Conservation (phyloP, 192 early-diverging fungal species). For the Backusella liffmaniae region DNA sequence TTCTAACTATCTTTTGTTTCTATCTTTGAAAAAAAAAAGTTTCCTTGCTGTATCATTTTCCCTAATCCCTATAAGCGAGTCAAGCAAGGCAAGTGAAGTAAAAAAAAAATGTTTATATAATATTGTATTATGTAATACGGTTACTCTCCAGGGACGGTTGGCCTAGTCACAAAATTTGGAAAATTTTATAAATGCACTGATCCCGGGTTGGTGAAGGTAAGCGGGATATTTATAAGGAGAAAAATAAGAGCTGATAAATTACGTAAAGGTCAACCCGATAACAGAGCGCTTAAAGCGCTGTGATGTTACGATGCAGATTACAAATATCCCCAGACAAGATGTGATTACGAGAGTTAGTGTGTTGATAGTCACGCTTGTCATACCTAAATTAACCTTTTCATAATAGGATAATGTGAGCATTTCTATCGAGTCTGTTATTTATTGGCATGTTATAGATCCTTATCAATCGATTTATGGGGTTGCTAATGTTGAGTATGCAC, state of each 20-base stretch:
- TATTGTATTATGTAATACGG: not conserved
- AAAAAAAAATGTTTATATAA: not conserved
- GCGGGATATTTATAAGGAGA: not conserved
- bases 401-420: slow-evolving; percentile 79
- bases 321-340: slow-evolving; percentile 62
- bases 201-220: slow-evolving; percentile 46
- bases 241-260: not conserved
- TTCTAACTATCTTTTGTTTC: not conserved
- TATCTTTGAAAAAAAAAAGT: slow-evolving; percentile 14
- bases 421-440: slow-evolving; percentile 82
- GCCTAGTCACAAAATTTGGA: slow-evolving; percentile 66
- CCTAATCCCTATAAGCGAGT: slow-evolving; percentile 61
- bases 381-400: not conserved
- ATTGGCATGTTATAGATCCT: slow-evolving; percentile 80
- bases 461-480: slow-evolving; percentile 80
- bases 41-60: slow-evolving; percentile 44
- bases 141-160: slow-evolving; percentile 51
- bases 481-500: slow-evolving; percentile 65
- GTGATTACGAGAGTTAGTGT: slow-evolving; percentile 69
- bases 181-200: slow-evolving; percentile 51
- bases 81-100: slow-evolving; percentile 19
- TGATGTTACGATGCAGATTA: slow-evolving; percentile 65
- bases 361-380: not conserved
- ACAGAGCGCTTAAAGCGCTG: slow-evolving; percentile 41
- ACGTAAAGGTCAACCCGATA: slow-evolving; percentile 40